These are phyloP conservation scores for Trametes meyenii DNA, from an alignment of 768 basidiomycete genomes.

Conservation along the genomic window DNA sequence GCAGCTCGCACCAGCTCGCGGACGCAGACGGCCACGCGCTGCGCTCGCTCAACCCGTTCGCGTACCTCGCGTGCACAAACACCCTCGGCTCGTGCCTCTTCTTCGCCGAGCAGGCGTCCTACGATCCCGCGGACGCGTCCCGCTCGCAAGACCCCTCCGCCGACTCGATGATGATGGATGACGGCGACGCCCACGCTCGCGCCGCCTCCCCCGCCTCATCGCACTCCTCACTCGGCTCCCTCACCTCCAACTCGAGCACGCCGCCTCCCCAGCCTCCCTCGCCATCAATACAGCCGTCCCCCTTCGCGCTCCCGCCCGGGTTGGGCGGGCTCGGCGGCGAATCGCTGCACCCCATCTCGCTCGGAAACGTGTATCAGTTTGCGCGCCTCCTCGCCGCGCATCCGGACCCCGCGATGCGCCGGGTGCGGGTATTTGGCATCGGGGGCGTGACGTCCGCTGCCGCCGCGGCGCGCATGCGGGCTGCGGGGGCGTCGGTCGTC, in stretches of 20 bases:
- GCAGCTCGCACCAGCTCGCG: constrained; percentile 2
- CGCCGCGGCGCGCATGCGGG: constrained; percentile 67
- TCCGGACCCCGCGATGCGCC: constrained; percentile 45
- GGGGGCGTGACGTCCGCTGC: constrained; percentile 73
- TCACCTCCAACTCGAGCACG: constrained; percentile 16
- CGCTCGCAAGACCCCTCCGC: constrained; percentile 3
- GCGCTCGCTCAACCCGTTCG: constrained; percentile 49
- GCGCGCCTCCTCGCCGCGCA: constrained; percentile 48
- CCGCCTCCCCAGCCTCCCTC: constrained; percentile 18
- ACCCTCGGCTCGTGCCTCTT: constrained; percentile 73
- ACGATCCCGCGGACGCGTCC: constrained; percentile 14
- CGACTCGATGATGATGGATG: constrained; percentile 14
- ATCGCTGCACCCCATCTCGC: constrained; percentile 68
- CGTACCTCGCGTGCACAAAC: constrained; percentile 81
- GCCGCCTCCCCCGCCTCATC: constrained; percentile 7
- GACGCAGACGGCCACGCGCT: constrained; percentile 8
- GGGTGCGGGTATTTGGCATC: constrained; percentile 73
- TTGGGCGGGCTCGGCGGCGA: constrained; percentile 81
- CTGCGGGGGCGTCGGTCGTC: constrained; percentile 73
- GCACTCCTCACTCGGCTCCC: not conserved
- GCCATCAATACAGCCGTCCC: constrained; percentile 1
- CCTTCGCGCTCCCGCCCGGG: constrained; percentile 64
- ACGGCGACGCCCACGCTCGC: not conserved
- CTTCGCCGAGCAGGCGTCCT: constrained; percentile 56
- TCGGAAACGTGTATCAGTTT: constrained; percentile 78